A percentile compares a stretch with the other conserved stretches of the same genome.
These are phyloP conservation scores for Colletotrichum cereale DNA, from an alignment of 2,329 filamentous ascomycete species.

Conservation along the genomic window DNA sequence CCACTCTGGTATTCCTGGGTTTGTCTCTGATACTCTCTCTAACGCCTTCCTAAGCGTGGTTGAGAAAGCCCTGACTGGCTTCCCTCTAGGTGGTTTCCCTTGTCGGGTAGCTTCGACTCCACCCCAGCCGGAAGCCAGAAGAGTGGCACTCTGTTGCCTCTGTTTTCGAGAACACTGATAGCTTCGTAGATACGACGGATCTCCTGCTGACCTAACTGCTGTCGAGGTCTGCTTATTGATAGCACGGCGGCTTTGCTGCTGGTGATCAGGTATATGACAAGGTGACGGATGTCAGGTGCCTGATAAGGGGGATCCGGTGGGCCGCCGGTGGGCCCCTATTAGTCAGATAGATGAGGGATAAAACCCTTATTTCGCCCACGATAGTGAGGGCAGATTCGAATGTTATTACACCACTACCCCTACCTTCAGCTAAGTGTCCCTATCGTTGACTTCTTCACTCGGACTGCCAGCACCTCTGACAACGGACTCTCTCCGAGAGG, in stretches of 20 bases:
- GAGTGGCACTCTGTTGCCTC: not conserved
- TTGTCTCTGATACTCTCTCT: not conserved
- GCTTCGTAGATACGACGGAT: not conserved
- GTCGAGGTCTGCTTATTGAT: not conserved
- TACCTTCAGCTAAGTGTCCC: no score
- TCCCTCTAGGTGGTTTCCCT: not conserved
- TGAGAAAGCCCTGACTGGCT: not conserved
- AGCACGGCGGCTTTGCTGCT: not conserved
- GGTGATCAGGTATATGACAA: not conserved
- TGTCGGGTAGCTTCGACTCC: not conserved
- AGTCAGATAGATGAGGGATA: no score
- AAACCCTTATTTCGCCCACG: no score
- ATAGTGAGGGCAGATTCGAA: no score
- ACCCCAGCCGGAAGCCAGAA: conserved; percentile 2
- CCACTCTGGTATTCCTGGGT: not conserved
- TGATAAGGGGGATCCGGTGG: no score
- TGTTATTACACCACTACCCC: no score
- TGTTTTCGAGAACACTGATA: not conserved
- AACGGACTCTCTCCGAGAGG: not conserved
- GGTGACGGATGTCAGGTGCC: no score
- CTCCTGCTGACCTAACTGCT: not conserved
- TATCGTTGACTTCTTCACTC: no score
- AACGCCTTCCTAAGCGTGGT: conserved; percentile 1
- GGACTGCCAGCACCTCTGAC: no score
- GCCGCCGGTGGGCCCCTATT: no score